Evolutionary conservation across 176 grass and related monocot genomes (phyloP).

Genomic region (Eragrostis nindensis): DNA sequence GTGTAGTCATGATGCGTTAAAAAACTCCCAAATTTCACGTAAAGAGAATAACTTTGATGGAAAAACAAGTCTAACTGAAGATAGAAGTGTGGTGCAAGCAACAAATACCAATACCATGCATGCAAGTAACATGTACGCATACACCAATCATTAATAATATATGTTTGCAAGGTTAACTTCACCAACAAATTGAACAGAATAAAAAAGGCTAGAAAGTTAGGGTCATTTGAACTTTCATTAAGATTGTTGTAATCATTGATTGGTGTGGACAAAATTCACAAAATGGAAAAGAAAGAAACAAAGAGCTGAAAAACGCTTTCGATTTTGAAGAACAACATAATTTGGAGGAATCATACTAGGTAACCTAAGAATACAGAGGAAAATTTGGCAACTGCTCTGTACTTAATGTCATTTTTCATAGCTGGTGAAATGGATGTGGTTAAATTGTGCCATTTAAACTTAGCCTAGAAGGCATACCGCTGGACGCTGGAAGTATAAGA

Average conservation of each 20-base stretch:
- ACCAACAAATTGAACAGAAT: neutral
- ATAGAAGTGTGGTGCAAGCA: neutral
- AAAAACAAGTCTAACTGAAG: neutral
- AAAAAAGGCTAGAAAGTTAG: neutral
- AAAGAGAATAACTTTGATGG: conserved; percentile 11
- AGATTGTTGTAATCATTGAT: neutral
- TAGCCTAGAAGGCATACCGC: conserved; percentile 25
- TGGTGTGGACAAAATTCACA: neutral
- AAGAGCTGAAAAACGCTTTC: neutral
- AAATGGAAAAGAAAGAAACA: neutral
- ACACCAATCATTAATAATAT: neutral
- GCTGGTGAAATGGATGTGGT: conserved; percentile 11
- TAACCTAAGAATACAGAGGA: neutral
- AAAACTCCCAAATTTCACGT: conserved; percentile 2
- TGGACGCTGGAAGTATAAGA: neutral
- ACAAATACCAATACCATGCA: conserved; percentile 1
- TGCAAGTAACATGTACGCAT: conserved; percentile 2
- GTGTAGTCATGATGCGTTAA: conserved; percentile 51
- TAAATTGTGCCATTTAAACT: conserved; percentile 28
- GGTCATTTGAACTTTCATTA: neutral
- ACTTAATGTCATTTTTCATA: neutral
- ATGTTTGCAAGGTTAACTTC: conserved; percentile 9
- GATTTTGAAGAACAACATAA: neutral
- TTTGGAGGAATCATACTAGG: neutral
- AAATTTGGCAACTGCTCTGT: neutral